Evolutionary conservation across 257 asterid species (phyloP), one percentile per base, ranked within the genome.

Genomic region (Forsythia suspensa): DNA sequence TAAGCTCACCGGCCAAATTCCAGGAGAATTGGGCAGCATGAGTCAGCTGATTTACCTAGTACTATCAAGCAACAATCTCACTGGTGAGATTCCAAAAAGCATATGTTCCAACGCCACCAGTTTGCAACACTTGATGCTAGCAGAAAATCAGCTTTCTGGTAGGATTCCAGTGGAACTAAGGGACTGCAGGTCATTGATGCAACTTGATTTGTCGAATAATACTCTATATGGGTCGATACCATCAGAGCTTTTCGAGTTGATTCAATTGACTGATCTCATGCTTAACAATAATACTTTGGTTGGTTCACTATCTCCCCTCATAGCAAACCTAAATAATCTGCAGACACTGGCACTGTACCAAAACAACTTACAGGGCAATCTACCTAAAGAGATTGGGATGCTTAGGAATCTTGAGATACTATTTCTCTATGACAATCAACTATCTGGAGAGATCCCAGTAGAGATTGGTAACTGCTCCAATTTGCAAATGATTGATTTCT

Each of bases 121-220:
- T 29, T 79, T 95, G 90, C 84, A 81, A 59, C 91, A 89, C 82
- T 74, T 95, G 81, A 70, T 87, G 87, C 85, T 95, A 2, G 85
- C 94, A 0, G 83, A 89, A 77, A 95, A 91, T 73, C 88, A 55
- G 20, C 90, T 93, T 48, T 74, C 83, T n/a, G 98, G 97, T 24
- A 77, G 24, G 38, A 91, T 95, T 36, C 99, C 97, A 3, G 71
- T 24, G n/a, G 90, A 83, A 38, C 79, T 95, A 48, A 77, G 70
- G 13, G 86, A 84, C 21, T 95, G 99, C 84, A 51, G 37, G 44
- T 82, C 92, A 38, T 83, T 95, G 1, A 75, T 81, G 85, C 94
- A 81, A 82, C 96, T 95, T 4, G 99, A 95, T 82, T 82, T 95
- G 92, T 93, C 98, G 8, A 95, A 91, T 12, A 95, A 93, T 37